A percentile compares a stretch with the other conserved stretches of the same genome.
These are phyloP conservation scores for Casuarina cunninghamiana DNA, from an alignment of 306 rosid species.

Conservation along the genomic window DNA sequence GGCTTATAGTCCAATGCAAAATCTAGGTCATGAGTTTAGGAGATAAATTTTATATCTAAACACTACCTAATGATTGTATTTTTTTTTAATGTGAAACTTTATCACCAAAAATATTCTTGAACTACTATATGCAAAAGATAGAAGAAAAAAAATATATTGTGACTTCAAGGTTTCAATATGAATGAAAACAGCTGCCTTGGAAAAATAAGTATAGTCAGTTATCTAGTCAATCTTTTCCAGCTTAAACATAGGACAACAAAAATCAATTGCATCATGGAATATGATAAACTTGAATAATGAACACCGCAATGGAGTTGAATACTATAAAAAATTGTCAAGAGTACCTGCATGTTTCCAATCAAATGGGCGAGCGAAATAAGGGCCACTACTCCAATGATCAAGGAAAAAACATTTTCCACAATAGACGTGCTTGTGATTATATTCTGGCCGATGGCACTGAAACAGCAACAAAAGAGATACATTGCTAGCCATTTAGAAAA, in stretches of 20 bases:
- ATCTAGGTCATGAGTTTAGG: too few relatives aligned
- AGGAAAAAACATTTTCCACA: constrained; percentile 80
- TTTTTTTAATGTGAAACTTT: too few relatives aligned
- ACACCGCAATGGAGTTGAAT: not conserved
- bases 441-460: constrained; percentile 79
- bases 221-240: not conserved
- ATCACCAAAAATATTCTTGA: not conserved
- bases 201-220: too few relatives aligned
- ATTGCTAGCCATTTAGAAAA: constrained; percentile 1
- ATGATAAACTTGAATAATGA: not conserved
- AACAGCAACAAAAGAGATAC: constrained; percentile 14
- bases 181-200: not conserved
- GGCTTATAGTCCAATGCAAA: too few relatives aligned
- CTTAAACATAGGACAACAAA: not conserved
- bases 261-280: constrained; percentile 7
- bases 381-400: constrained; percentile 73
- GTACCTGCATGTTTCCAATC: constrained; percentile 97
- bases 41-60: too few relatives aligned
- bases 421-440: constrained; percentile 64
- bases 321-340: not conserved
- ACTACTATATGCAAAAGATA: not conserved
- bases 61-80: too few relatives aligned
- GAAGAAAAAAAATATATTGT: not conserved
- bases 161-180: not conserved
- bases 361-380: constrained; percentile 86